Percentiles rank a stretch among this genome's conserved stretches.
phyloP scores from a whole-genome alignment of 129 eudicot species.

The Flaveria sonorensis region DNA sequence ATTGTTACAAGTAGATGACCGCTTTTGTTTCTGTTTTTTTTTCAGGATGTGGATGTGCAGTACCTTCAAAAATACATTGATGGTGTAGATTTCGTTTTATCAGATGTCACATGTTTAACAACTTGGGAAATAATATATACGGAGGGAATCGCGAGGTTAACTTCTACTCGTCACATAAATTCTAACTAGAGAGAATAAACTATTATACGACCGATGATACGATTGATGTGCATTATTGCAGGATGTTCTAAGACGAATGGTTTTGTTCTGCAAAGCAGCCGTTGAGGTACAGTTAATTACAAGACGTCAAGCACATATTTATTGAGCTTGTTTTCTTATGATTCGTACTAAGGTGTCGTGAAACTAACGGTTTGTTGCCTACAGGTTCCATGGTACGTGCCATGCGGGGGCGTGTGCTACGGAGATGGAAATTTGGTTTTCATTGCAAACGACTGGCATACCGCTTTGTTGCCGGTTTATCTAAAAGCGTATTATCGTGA shows the following conservation, averaged over 20 bases:
- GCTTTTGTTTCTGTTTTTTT: conserved; percentile 21
- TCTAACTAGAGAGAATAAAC: not conserved
- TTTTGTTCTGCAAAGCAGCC: conserved; percentile 93
- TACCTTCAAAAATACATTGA: conserved; percentile 83
- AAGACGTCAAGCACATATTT: not conserved
- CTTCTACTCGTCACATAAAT: conserved; percentile 12
- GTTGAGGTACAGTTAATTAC: conserved; percentile 68
- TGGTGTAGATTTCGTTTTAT: conserved; percentile 92
- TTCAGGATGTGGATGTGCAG: conserved; percentile 87
- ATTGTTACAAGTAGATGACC: conserved; percentile 21
- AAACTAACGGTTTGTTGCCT: conserved; percentile 14
- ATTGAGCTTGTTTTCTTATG: too few species aligned
- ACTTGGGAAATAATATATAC: conserved; percentile 72
- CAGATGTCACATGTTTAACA: conserved; percentile 60
- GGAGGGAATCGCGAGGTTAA: conserved; percentile 84
- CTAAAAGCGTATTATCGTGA: conserved; percentile 92
- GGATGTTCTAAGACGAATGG: conserved; percentile 93
- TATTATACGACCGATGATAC: not conserved
- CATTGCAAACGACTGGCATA: conserved; percentile 97
- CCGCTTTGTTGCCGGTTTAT: conserved; percentile 88
- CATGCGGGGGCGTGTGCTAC: conserved; percentile 94
- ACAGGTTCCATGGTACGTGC: conserved; percentile 94
- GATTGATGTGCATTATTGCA: conserved; percentile 37
- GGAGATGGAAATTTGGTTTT: conserved; percentile 97
- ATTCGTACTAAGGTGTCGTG: not conserved